Evolutionary conservation across 495 filamentous ascomycete species (phyloP).

Genomic region (Tetracladium setigerum): DNA sequence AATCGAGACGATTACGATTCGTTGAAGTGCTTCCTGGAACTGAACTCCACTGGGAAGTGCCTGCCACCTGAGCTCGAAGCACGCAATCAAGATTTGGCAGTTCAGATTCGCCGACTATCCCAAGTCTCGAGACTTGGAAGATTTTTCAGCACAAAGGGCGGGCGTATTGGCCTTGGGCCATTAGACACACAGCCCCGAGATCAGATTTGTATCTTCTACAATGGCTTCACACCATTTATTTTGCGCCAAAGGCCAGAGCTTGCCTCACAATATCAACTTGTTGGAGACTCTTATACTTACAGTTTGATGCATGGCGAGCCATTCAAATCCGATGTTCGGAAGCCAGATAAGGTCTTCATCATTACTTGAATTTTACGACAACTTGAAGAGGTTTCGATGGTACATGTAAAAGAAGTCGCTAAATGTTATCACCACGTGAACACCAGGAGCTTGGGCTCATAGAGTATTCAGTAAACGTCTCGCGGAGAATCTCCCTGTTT

Average conservation of each 20-base stretch:
- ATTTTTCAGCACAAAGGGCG: not conserved
- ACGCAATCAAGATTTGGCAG: not conserved
- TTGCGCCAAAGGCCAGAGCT: not conserved
- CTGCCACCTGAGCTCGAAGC: not conserved
- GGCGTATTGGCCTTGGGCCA: slow-evolving; percentile 1
- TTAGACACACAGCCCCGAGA: not conserved
- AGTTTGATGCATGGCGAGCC: slow-evolving; percentile 1
- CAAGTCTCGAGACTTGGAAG: not conserved
- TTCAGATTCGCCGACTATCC: slow-evolving; percentile 2
- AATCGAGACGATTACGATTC: not conserved
- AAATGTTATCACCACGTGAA: no score
- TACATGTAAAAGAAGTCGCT: no score
- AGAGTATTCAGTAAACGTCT: no score
- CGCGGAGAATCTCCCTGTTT: no score
- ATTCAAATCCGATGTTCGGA: not conserved
- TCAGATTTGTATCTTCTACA: slow-evolving; percentile 3
- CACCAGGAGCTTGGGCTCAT: no score
- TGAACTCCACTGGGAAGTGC: not conserved
- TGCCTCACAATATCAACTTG: not conserved
- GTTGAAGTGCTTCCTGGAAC: not conserved
- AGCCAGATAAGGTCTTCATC: not conserved
- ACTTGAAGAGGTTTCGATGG: not conserved
- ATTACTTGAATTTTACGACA: not conserved
- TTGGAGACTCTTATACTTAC: slow-evolving; percentile 1
- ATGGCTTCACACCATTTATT: slow-evolving; percentile 5